Evolutionary conservation across 176 grass and related monocot genomes (phyloP), one percentile per base, ranked within the genome.

Genomic region (Dendrocalamus sinicus): DNA sequence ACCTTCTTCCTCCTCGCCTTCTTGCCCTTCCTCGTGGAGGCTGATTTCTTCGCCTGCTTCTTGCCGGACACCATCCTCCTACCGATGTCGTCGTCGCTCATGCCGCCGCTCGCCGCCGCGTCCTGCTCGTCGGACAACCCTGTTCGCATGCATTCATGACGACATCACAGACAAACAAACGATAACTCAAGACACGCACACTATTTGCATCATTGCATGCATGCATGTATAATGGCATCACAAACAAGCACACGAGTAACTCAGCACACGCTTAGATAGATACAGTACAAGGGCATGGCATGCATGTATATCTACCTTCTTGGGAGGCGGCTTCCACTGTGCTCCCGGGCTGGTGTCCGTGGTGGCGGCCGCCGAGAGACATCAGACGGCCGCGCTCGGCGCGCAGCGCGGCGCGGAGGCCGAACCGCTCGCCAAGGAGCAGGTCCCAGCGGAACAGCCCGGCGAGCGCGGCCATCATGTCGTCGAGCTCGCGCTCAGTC

Each of bases 401-500:
- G 5, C 96, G 86, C 24, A 99, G 80, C 0, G 96, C 93, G 14
- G 96, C 92, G 67, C 94, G 94, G 40, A 99, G 83, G 46, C 96
- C 96, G 79, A 94, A 96, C 4, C 96, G 92, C 88, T 99, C 96
- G 84, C 93, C 96, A 80, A 99, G 88, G 51, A 99, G 92, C 40
- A 99, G 79, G 78, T 99, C 96, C 93, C 93, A 95, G 68, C 94
- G 90, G 87, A 99, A 99, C 8, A 99, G 68, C 52, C 93, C 92
- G 8, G 92, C 77, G 71, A 99, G 84, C 80, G 96, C 89, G 68
- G 93, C 92, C 81, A 92, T 96, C 96, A 99, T 96, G 82, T 99
- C 96, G 90, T 99, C 96, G 2, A 99, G 89, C 90, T 99, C 96
- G 61, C 89, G 85, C 81, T 98, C 96, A 22, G 96, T 95, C 93